phyloP scores from a whole-genome alignment of 2,329 filamentous ascomycete genomes.

The Trichoderma sp. region DNA sequence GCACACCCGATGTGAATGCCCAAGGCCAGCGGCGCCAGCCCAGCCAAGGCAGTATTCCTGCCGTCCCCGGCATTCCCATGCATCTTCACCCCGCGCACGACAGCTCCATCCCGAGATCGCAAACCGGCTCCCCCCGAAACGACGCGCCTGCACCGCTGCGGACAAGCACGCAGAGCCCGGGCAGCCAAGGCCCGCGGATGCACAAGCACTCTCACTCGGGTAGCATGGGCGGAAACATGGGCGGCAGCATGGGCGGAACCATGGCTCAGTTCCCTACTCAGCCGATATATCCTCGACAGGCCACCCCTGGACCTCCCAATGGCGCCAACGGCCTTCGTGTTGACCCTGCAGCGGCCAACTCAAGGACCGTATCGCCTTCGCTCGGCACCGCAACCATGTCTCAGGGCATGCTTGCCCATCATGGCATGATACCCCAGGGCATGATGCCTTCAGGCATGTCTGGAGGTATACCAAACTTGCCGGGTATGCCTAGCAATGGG shows the following conservation, averaged over 20 bases:
- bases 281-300: conserved; percentile 50
- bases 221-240: too few species aligned
- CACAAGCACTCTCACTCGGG: conserved; percentile 46
- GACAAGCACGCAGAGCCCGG: conserved; percentile 68
- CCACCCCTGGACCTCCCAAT: conserved; percentile 37
- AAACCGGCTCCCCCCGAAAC: conserved; percentile 74
- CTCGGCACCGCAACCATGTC: conserved; percentile 36
- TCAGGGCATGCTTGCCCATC: conserved; percentile 5
- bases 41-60: conserved; percentile 57
- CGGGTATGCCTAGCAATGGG: conserved; percentile 25
- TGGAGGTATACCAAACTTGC: background rate
- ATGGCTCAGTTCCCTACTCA: conserved; percentile 57
- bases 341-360: conserved; percentile 38
- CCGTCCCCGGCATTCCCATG: conserved; percentile 72
- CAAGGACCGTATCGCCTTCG: conserved; percentile 46
- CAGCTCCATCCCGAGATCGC: conserved; percentile 68
- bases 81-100: conserved; percentile 63
- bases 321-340: conserved; percentile 38
- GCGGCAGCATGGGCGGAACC: conserved; percentile 47
- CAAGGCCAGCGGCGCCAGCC: conserved; percentile 57
- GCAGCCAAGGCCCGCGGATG: conserved; percentile 59
- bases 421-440: conserved; percentile 4
- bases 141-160: conserved; percentile 66
- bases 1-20: conserved; percentile 88
- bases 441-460: conserved; percentile 19